Evolutionary conservation across 208 protist species (phyloP).

Genomic region (Trypanosoma brucei): DNA sequence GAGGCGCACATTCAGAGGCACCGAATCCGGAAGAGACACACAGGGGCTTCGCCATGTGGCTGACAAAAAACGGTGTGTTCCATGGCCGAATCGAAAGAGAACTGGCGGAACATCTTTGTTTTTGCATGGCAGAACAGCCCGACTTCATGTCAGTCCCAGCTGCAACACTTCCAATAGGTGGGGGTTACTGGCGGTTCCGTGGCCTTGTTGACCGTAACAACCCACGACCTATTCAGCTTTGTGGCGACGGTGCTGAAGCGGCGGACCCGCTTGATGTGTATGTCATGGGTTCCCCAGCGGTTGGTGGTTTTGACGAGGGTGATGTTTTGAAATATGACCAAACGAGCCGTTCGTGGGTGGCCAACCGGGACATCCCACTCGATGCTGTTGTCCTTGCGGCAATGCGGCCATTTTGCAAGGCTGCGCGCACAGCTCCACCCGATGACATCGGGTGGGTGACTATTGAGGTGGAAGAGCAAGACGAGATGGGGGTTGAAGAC

Average conservation of each 20-base stretch:
- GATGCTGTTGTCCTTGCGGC: constrained; percentile 74
- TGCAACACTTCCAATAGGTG: constrained; percentile 42
- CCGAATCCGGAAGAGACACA: background rate
- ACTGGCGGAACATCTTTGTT: constrained; percentile 67
- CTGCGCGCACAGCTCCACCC: constrained; percentile 52
- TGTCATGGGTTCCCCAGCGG: constrained; percentile 70
- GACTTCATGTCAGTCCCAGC: constrained; percentile 60
- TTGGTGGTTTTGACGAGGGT: constrained; percentile 79
- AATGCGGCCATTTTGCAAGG: constrained; percentile 73
- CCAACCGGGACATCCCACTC: constrained; percentile 64
- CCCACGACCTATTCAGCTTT: constrained; percentile 46
- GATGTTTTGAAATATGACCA: constrained; percentile 68
- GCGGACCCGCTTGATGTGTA: constrained; percentile 52
- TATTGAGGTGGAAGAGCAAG: constrained; percentile 7
- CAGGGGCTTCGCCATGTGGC: constrained; percentile 78
- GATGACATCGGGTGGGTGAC: constrained; percentile 63
- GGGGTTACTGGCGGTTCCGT: constrained; percentile 75
- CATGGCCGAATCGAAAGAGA: constrained; percentile 66
- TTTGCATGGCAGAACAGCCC: constrained; percentile 59
- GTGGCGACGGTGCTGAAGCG: constrained; percentile 3
- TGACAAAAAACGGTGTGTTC: constrained; percentile 75
- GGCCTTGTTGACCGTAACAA: constrained; percentile 55
- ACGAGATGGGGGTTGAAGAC: background rate
- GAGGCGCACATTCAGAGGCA: constrained; percentile 5
- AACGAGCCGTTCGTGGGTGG: constrained; percentile 46